phyloP scores from a whole-genome alignment of 257 asterid genomes.

The Nicotiana obtusifolia region DNA sequence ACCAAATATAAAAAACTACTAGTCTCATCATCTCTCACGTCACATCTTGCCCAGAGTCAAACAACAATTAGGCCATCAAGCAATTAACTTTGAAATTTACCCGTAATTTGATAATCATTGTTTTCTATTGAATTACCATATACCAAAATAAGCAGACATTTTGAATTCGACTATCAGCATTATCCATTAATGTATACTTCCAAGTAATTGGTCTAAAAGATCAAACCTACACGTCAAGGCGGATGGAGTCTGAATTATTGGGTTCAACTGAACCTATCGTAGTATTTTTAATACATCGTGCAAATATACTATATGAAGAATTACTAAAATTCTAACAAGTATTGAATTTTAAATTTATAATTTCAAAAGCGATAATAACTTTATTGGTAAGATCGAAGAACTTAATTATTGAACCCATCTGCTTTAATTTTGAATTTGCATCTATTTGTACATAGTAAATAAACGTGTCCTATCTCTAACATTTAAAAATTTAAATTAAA shows the following conservation, averaged over 20 bases:
- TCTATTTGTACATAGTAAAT: not conserved
- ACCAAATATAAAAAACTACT: not conserved
- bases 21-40: not conserved
- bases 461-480: not conserved
- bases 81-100: slow-evolving; percentile 6
- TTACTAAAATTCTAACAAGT: too few species aligned
- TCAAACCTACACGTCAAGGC: not conserved
- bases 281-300: not conserved
- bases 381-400: not conserved
- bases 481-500: not conserved
- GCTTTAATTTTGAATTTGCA: not conserved
- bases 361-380: not conserved
- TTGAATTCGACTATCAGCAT: not conserved
- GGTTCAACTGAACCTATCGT: not conserved
- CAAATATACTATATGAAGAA: not conserved
- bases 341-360: not conserved
- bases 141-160: not conserved
- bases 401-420: not conserved
- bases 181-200: not conserved
- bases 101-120: not conserved
- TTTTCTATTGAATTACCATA: not conserved
- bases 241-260: not conserved
- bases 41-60: slow-evolving; percentile 13
- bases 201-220: not conserved
- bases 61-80: slow-evolving; percentile 12